phyloP scores from a whole-genome alignment of 805 yeast species.

The Lachancea meyersii region DNA sequence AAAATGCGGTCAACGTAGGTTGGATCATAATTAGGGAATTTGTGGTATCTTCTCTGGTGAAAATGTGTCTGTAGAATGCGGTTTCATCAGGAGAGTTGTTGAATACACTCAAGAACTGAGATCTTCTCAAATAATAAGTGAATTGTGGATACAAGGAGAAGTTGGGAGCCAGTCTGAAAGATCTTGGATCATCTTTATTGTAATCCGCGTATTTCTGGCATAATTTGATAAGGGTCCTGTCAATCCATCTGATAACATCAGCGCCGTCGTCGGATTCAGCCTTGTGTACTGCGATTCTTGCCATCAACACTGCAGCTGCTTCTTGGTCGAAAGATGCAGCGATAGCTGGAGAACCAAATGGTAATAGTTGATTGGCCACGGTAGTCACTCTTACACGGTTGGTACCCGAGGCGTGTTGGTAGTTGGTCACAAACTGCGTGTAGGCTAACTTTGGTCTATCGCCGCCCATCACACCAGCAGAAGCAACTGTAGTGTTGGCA shows the following conservation, averaged over 20 bases:
- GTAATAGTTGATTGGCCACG: constrained; percentile 46
- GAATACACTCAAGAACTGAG: constrained; percentile 92
- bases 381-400: constrained; percentile 89
- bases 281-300: constrained; percentile 84
- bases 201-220: constrained; percentile 94
- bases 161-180: constrained; percentile 77
- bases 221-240: constrained; percentile 79
- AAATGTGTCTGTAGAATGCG: constrained; percentile 89
- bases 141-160: constrained; percentile 92
- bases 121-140: constrained; percentile 89
- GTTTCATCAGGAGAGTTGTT: constrained; percentile 99
- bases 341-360: constrained; percentile 50
- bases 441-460: constrained; percentile 37
- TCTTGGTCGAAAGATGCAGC: constrained; percentile 88
- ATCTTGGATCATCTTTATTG: constrained; percentile 73
- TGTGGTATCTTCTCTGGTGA: constrained; percentile 84
- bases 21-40: constrained; percentile 96
- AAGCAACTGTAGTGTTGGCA: constrained; percentile 34
- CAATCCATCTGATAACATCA: constrained; percentile 91
- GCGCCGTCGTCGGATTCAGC: constrained; percentile 81
- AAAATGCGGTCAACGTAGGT: constrained; percentile 86
- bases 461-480: constrained; percentile 18
- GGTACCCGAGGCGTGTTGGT: constrained; percentile 93
- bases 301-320: constrained; percentile 92
- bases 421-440: constrained; percentile 83